Evolutionary conservation across 1,284 basidiomycete species (phyloP), one percentile per base, ranked within the genome.

Genomic region (Schizophyllum commune): DNA sequence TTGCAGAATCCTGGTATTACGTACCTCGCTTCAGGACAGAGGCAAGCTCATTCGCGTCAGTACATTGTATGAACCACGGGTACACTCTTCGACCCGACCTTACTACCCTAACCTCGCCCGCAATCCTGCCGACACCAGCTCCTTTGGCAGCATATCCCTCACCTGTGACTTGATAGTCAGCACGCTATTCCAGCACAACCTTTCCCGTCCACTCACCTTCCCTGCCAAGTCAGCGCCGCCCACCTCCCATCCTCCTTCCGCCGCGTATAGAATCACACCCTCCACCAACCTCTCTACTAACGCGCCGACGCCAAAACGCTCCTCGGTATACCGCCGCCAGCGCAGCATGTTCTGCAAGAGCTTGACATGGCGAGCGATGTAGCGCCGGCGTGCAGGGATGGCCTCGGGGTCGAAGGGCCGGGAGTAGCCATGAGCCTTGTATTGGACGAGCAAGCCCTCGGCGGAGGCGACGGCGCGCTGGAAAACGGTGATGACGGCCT

Each of bases 191-290:
- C n/a, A n/a, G n/a, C n/a, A n/a, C n/a, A n/a, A n/a, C n/a, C n/a
- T n/a, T n/a, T n/a, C n/a, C n/a, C n/a, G n/a, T n/a, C n/a, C n/a
- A n/a, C n/a, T n/a, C 20, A 47, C 53, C 52, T 34, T 55, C 17
- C 20, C 51, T 62, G 32, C 79, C 63, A 86, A 75, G 57, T 85
- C 84, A 69, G 88, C 83, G 1, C 93, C 94, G 15, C 95, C 94
- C 33, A 92, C 89, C 34, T 93, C 90, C 95, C 95, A 97, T 5
- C 89, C 89, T 60, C 80, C 83, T 64, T 86, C 82, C 5, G 94
- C 84, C 19, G 92, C 78, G 1, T 84, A 84, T 56, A 90, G 67
- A 57, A 96, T 78, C 63, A 81, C 81, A 17, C 80, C 75, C n/a
- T 80, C 79, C 7, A 91, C 77, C 17, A 94, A 72, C 62, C 77